A percentile compares a stretch with the other conserved stretches of the same genome.
These are phyloP conservation scores for Penicillium paradoxum DNA, from an alignment of 495 filamentous ascomycete species.

Conservation along the genomic window DNA sequence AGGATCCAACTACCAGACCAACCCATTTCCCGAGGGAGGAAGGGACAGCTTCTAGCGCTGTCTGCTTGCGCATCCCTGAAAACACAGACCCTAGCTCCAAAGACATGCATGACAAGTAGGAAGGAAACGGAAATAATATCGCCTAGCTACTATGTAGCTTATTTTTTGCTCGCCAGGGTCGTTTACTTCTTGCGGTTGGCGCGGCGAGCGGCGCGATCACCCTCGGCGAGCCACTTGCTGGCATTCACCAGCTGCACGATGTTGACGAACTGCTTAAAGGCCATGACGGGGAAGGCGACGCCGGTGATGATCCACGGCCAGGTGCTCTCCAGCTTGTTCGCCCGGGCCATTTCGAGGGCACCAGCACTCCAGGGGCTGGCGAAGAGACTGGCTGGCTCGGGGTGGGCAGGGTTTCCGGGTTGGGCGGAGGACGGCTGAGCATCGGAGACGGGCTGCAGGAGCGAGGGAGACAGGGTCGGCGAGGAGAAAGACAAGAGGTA, in stretches of 20 bases:
- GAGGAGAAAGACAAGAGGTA: slow-evolving; percentile 97
- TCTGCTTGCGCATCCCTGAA: slow-evolving; percentile 14
- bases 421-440: slow-evolving; percentile 51
- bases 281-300: slow-evolving; percentile 82
- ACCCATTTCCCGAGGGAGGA: slow-evolving; percentile 11
- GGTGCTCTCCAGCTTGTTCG: slow-evolving; percentile 85
- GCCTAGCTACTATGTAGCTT: not conserved
- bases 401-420: slow-evolving; percentile 61
- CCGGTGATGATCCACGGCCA: slow-evolving; percentile 84
- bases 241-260: slow-evolving; percentile 93
- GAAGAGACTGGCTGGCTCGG: slow-evolving; percentile 63
- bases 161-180: not conserved
- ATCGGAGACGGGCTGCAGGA: slow-evolving; percentile 52
- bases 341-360: slow-evolving; percentile 84
- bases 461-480: slow-evolving; percentile 75
- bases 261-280: slow-evolving; percentile 88
- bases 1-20: slow-evolving; percentile 20
- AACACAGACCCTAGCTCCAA: slow-evolving; percentile 38
- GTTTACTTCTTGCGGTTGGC: slow-evolving; percentile 35
- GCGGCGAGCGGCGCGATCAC: slow-evolving; percentile 49
- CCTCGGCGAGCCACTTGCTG: slow-evolving; percentile 85
- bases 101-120: slow-evolving; percentile 34
- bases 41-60: slow-evolving; percentile 12
- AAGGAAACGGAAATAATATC: slow-evolving; percentile 5
- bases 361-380: slow-evolving; percentile 81